Percentiles rank a stretch among this genome's conserved stretches.
These are phyloP conservation scores for Pseudogymnoascus sp. DNA, from an alignment of 2,329 filamentous ascomycete species.

Conservation along the genomic window DNA sequence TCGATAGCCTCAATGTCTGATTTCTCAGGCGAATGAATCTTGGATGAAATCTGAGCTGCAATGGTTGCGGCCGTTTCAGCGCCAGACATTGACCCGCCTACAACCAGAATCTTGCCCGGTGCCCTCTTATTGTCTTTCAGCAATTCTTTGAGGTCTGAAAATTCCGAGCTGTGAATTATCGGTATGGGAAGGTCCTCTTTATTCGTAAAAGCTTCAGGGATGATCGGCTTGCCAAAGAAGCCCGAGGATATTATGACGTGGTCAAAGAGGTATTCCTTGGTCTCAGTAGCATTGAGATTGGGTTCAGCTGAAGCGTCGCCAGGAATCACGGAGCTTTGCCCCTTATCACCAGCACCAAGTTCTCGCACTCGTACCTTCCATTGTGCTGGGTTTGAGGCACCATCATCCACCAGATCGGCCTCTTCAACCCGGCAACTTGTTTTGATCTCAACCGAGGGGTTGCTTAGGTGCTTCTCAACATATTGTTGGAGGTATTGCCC, in stretches of 20 bases:
- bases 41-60: conserved; percentile 61
- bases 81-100: conserved; percentile 77
- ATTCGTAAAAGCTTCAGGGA: conserved; percentile 25
- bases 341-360: neutral
- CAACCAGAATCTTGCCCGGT: conserved; percentile 55
- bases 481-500: conserved; percentile 64
- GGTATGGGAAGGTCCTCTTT: conserved; percentile 32
- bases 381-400: conserved; percentile 14
- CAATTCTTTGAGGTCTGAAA: conserved; percentile 46
- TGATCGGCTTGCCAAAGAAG: conserved; percentile 59
- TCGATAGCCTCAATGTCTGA: conserved; percentile 38
- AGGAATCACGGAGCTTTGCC: neutral
- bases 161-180: conserved; percentile 60
- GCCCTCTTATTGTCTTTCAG: conserved; percentile 31
- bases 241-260: conserved; percentile 65
- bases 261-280: conserved; percentile 45
- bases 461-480: conserved; percentile 44
- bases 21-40: conserved; percentile 42
- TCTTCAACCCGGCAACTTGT: conserved; percentile 18
- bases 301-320: neutral
- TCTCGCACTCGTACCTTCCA: neutral
- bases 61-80: conserved; percentile 68
- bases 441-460: conserved; percentile 21
- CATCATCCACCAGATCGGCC: conserved; percentile 16
- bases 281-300: neutral